phyloP scores from a whole-genome alignment of 495 filamentous ascomycete genomes.

The Evansstolkia leycettana region DNA sequence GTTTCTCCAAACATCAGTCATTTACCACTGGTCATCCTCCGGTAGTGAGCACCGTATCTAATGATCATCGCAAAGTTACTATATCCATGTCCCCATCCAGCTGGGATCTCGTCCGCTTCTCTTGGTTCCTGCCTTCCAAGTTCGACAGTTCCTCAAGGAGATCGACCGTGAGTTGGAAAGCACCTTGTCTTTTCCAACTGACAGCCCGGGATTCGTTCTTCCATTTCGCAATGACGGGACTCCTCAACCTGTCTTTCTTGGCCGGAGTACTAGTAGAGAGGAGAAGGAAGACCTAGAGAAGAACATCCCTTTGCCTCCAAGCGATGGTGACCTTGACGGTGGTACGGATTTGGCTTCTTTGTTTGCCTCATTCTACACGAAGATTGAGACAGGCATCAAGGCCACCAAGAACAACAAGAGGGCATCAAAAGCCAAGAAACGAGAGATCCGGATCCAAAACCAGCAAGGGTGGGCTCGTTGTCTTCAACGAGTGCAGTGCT shows the following conservation, averaged over 20 bases:
- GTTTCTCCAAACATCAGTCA: constrained; percentile 21
- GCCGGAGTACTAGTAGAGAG: constrained; percentile 29
- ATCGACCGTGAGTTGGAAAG: constrained; percentile 42
- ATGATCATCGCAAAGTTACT: constrained; percentile 41
- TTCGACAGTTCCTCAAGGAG: constrained; percentile 41
- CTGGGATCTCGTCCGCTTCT: constrained; percentile 38
- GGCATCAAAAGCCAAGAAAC: constrained; percentile 37
- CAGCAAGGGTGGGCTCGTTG: constrained; percentile 35
- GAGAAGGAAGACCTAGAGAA: constrained; percentile 21
- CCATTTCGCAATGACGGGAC: constrained; percentile 42
- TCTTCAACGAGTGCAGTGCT: constrained; percentile 51
- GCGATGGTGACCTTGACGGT: not conserved
- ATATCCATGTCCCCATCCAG: constrained; percentile 40
- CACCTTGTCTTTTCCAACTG: constrained; percentile 36
- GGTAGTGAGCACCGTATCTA: no score
- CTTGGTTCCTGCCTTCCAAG: constrained; percentile 51
- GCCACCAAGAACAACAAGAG: constrained; percentile 31
- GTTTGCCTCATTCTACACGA: constrained; percentile 23
- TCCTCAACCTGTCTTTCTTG: constrained; percentile 52
- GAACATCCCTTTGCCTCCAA: constrained; percentile 15
- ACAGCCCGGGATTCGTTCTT: constrained; percentile 38
- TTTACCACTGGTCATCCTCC: no score
- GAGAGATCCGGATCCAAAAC: constrained; percentile 30
- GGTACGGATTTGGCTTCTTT: constrained; percentile 1
- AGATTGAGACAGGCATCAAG: constrained; percentile 31